Percentiles rank a stretch among this genome's conserved stretches.
Conservation (phyloP, 2,329 filamentous ascomycete species). For the Tympanopsis confertula region DNA sequence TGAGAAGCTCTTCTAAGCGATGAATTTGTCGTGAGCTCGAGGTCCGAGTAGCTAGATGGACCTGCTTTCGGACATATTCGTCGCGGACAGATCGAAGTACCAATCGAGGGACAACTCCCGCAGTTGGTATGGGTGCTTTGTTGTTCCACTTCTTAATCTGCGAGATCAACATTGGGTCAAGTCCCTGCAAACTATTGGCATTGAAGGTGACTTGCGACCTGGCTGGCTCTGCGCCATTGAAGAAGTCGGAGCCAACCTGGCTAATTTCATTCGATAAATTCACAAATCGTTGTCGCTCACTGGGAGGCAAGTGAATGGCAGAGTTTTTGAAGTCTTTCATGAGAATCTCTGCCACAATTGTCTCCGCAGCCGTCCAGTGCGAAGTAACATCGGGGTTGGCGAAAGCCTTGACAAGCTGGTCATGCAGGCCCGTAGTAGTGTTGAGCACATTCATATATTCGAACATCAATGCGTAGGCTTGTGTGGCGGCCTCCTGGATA, state of each 20-base stretch:
- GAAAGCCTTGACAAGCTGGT: conserved; percentile 64
- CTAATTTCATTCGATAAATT: conserved; percentile 80
- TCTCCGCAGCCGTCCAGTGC: conserved; percentile 78
- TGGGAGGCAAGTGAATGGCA: conserved; percentile 69
- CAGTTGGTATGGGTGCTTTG: conserved; percentile 58
- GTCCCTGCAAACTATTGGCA: conserved; percentile 58
- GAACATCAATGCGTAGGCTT: conserved; percentile 83
- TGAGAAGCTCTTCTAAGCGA: conserved; percentile 65
- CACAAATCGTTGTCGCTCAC: conserved; percentile 70
- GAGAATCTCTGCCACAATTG: conserved; percentile 68
- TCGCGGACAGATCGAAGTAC: conserved; percentile 73
- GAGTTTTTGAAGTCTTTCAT: conserved; percentile 73
- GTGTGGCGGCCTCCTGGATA: conserved; percentile 71
- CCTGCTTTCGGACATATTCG: conserved; percentile 59
- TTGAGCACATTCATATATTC: conserved; percentile 99
- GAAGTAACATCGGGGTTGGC: conserved; percentile 58
- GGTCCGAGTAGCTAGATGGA: conserved; percentile 71
- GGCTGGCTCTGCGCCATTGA: conserved; percentile 70
- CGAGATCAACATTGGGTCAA: conserved; percentile 60
- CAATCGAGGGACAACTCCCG: conserved; percentile 61
- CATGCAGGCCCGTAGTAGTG: conserved; percentile 73
- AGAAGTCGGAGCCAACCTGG: conserved; percentile 69
- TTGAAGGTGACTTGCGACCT: conserved; percentile 51
- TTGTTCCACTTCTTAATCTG: conserved; percentile 49
- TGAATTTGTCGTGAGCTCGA: conserved; percentile 59